Conservation (phyloP, 106 monocot species). For the Posidonia australis region DNA sequence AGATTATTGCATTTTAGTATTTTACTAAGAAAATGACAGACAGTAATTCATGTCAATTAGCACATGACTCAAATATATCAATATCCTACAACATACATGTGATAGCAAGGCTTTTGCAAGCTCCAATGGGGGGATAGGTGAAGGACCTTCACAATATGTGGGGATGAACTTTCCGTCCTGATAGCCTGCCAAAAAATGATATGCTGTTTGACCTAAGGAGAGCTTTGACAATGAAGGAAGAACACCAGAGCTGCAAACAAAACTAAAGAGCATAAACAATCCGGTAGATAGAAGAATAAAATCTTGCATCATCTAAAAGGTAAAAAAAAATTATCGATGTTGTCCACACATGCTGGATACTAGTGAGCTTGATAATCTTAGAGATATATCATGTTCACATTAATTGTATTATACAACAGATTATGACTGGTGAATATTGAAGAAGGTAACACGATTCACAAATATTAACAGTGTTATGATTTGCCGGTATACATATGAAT, state of each 20-base stretch:
- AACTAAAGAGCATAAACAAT: neutral
- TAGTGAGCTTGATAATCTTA: too few species aligned
- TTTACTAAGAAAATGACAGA: neutral
- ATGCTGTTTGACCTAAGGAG: conserved; percentile 84
- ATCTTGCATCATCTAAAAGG: too few species aligned
- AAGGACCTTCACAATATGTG: conserved; percentile 44
- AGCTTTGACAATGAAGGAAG: conserved; percentile 52
- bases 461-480: too few species aligned
- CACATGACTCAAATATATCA: neutral
- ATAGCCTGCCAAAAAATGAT: conserved; percentile 89
- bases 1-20: neutral
- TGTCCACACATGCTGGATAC: too few species aligned
- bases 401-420: neutral
- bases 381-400: neutral
- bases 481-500: too few species aligned
- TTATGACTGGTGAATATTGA: neutral
- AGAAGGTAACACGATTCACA: neutral
- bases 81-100: conserved; percentile 11
- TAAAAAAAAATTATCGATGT: too few species aligned
- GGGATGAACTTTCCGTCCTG: conserved; percentile 81
- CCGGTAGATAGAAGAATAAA: too few species aligned
- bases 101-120: conserved; percentile 44
- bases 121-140: conserved; percentile 41
- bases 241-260: conserved; percentile 48
- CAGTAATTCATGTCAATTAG: neutral